phyloP scores from a whole-genome alignment of 2,329 filamentous ascomycete species.

The Epichloe brachyelytri region DNA sequence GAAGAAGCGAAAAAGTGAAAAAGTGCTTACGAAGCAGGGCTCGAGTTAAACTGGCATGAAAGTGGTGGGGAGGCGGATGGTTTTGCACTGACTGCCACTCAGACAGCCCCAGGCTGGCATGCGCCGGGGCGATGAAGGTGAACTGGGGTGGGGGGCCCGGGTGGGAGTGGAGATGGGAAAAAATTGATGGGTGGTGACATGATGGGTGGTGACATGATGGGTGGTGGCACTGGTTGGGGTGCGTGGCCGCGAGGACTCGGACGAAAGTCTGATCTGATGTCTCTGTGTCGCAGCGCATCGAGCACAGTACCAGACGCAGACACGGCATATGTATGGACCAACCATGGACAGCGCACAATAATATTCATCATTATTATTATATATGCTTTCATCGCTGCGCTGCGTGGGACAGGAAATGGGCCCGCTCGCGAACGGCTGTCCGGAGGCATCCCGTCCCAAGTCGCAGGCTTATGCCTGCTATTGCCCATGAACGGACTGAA shows the following conservation, averaged over 20 bases:
- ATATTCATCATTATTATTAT: too few species aligned
- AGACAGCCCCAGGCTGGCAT: background rate
- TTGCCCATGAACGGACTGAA: too few species aligned
- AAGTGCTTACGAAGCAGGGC: background rate
- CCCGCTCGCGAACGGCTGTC: background rate
- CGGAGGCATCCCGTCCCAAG: background rate
- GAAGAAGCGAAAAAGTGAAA: background rate
- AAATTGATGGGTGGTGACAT: background rate
- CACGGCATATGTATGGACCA: background rate
- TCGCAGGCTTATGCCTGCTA: too few species aligned
- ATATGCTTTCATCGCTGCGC: too few species aligned
- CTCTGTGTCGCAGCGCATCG: background rate
- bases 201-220: too few species aligned
- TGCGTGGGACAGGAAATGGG: too few species aligned
- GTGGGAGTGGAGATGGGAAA: background rate
- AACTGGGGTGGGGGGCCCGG: background rate
- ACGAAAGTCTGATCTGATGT: background rate
- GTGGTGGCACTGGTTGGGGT: background rate
- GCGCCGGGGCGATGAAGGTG: background rate
- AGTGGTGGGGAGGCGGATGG: constrained; percentile 6
- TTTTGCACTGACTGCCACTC: constrained; percentile 3
- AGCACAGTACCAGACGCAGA: background rate
- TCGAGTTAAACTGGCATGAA: background rate
- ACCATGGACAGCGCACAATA: background rate
- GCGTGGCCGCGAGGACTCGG: too few species aligned